Base-by-base conservation (phyloP, 2,329 filamentous ascomycete genomes). In the Fusarium sp. region DNA sequence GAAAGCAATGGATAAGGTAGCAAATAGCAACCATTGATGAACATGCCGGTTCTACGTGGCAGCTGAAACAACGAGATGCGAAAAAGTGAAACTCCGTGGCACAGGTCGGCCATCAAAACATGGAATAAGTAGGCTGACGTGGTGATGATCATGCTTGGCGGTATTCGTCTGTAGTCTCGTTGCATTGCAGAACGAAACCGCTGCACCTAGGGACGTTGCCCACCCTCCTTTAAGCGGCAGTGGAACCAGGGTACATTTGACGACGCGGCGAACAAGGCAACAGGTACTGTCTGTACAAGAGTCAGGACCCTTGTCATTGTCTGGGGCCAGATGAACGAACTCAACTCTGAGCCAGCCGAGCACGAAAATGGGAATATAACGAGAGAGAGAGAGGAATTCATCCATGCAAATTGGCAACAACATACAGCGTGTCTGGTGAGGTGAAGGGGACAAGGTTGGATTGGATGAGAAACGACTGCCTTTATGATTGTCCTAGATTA, bases 281-380 rank as follows among this genome's bases (percentile, higher is more conserved):
- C 13, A 31, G 28, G 28, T 31, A 10, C 28, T 31, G 28, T 31
- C 42, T 9, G 40, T 49, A 58, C 66, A 69, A 69, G 66, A 69
- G 66, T 69, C 66, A 69, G 46, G 66, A 69, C 61, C 66, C 66
- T 69, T 69, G 66, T 69, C 66, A 34, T 46, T 49, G 65, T 53
- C 64, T 68, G 59, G 65, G 64, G 59, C 64, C 56, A 34, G 53
- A 59, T 51, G 61, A 69, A 67, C 26, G 61, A 69, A 69, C 66
- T 69, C 66, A 69, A 69, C 61, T 69, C 66, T 69, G 66, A 69
- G 66, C 66, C 66, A 69, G 61, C 40, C 36, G 38, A 61, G 31
- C 36, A 66, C 60, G 22, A 55, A 60, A 50, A 65, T 55, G 66
- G 55, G 52, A 68, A 58, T 58, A 44, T 28, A 45, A 22, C 34